Conservation (phyloP, 768 basidiomycete species). For the Mycena metata region DNA sequence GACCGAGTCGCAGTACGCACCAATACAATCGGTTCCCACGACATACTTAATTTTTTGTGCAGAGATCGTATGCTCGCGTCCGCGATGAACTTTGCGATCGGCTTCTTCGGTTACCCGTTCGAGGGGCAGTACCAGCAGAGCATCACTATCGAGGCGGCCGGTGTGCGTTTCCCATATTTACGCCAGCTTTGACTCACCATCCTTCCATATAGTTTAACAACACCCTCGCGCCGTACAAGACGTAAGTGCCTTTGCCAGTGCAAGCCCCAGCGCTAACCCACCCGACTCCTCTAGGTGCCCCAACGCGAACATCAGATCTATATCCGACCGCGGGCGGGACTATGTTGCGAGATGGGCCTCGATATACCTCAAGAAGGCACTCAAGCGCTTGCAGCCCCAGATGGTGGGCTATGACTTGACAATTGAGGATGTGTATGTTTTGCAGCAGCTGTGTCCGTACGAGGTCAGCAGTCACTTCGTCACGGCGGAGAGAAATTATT, state of each 20-base stretch:
- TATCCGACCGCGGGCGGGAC: conserved; percentile 67
- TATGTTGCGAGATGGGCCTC: conserved; percentile 77
- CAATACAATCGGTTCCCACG: no score
- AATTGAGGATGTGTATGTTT: conserved; percentile 77
- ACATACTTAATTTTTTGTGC: conserved; percentile 3
- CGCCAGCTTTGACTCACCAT: background rate
- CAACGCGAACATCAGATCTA: conserved; percentile 65
- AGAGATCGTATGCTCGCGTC: conserved; percentile 83
- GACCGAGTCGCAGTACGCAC: conserved; percentile 76
- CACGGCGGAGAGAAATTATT: background rate
- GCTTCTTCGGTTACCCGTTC: conserved; percentile 84
- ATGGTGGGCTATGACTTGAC: conserved; percentile 73
- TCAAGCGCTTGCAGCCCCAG: conserved; percentile 67
- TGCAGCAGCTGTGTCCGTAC: conserved; percentile 83
- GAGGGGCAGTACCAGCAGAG: conserved; percentile 82
- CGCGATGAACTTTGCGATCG: conserved; percentile 76
- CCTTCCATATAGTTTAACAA: conserved; percentile 73
- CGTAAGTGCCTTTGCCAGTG: conserved; percentile 54
- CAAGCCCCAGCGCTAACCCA: background rate
- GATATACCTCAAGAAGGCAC: conserved; percentile 79
- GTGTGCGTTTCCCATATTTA: conserved; percentile 55
- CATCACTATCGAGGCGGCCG: conserved; percentile 76
- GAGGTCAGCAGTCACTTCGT: conserved; percentile 13
- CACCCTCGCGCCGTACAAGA: conserved; percentile 88
- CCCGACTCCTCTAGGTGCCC: conserved; percentile 60